Evolutionary conservation across 2,329 filamentous ascomycete species (phyloP), one percentile per base, ranked within the genome.

Genomic region (Talaromyces sp.): DNA sequence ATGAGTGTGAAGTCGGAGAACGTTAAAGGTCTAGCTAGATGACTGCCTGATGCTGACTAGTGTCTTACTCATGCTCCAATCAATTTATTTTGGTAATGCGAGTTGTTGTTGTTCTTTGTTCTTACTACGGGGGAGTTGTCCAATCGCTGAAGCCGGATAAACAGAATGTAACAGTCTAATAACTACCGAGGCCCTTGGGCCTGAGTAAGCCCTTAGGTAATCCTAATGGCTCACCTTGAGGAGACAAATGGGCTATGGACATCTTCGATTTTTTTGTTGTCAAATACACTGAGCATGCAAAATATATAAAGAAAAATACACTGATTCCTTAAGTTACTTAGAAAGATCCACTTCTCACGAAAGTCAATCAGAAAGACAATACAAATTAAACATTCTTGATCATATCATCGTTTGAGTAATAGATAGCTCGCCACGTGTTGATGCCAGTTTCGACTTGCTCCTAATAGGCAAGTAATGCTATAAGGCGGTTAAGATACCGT

Each of bases 141-240:
- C 49, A 54, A 54, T 54, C 49, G 49, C 19, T 54, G 49, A 54
- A 13, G 25, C 27, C 10, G 27, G 49, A 54, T 54, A 54, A 54
- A 8, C 27, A 31, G 17, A 54, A 54, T 31, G 49, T 31, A 31
- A 54, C 49, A 19, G 4, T 54, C 2, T 31, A 17, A 54, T 34
- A n/a, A n/a, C n/a, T n/a, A 54, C 27, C 27, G 13, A 31, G n/a
- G n/a, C 11, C n/a, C n/a, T 7, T 34, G 34, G 49, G 17, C 17
- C 27, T 11, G 19, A 34, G 3, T 11, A 31, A 34, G 3, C 6
- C 5, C 47, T 31, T 29, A n/a, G n/a, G n/a, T n/a, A 31, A 4
- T 17, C 49, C 15, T 31, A 31, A 19, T 19, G 2, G 27, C 7
- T 31, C 49, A 10, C 17, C 17, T 31, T 27, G 15, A 51, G 47